These are phyloP conservation scores for Plasmodiophora brassicae DNA, from an alignment of 208 protist genomes.

Conservation along the genomic window DNA sequence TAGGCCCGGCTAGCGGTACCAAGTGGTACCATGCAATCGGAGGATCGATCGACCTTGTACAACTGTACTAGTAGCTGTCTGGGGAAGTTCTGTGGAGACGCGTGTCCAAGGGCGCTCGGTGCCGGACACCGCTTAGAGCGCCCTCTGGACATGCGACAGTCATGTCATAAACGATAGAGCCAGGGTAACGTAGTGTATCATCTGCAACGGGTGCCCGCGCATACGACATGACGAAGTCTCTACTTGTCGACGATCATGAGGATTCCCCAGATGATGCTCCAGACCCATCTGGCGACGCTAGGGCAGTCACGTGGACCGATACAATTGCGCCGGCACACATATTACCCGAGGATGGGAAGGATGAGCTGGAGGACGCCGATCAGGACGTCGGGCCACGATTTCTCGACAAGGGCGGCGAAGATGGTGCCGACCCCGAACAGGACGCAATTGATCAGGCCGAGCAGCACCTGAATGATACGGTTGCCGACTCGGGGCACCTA, in stretches of 20 bases:
- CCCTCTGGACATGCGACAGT: too few species aligned
- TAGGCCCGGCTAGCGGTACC: too few species aligned
- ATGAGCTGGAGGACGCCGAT: not conserved
- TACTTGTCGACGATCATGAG: constrained; percentile 19
- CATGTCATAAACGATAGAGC: too few species aligned
- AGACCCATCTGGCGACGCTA: not conserved
- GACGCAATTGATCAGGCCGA: not conserved
- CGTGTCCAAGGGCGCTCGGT: too few species aligned
- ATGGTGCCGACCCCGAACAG: constrained; percentile 28
- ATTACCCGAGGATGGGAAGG: not conserved
- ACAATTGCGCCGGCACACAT: not conserved
- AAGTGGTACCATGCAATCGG: too few species aligned
- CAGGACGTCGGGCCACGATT: not conserved
- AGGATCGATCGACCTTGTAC: too few species aligned
- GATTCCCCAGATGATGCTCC: constrained; percentile 11
- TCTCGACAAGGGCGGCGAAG: not conserved
- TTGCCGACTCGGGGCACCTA: not conserved
- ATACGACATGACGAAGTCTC: too few species aligned
- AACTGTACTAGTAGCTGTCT: too few species aligned
- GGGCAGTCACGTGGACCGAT: not conserved
- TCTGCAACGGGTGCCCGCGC: too few species aligned
- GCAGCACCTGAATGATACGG: not conserved
- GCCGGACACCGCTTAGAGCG: too few species aligned
- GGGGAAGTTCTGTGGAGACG: too few species aligned
- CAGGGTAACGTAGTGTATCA: too few species aligned